phyloP scores from a whole-genome alignment of 306 rosid species.

The Pyrus bretschneideri region DNA sequence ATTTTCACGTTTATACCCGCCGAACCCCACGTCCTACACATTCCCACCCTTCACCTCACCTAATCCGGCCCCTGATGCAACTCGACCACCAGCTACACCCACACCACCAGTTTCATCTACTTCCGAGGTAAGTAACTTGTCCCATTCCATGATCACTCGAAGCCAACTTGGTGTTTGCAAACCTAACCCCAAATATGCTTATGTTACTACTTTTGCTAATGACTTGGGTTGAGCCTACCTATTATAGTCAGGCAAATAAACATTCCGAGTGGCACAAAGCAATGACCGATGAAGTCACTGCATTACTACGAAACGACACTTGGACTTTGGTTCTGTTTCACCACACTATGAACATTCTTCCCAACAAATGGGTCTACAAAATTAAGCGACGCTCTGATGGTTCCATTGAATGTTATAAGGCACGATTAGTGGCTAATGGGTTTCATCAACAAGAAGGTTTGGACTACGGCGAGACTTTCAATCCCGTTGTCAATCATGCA shows the following conservation, averaged over 20 bases:
- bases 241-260: neutral
- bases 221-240: neutral
- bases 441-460: no score
- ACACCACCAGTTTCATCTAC: no score
- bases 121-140: no score
- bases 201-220: neutral
- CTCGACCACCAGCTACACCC: accelerated
- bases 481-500: no score
- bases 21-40: accelerated
- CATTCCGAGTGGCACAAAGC: neutral
- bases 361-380: no score
- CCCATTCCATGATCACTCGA: neutral
- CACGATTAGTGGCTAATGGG: no score
- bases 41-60: no score
- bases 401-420: no score
- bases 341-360: no score
- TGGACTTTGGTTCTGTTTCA: neutral
- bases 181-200: neutral
- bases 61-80: accelerated
- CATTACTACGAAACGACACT: neutral
- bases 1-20: accelerated
- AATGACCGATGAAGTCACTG: neutral
- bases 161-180: neutral
- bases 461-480: no score
- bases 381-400: no score